These are phyloP conservation scores for Entoloma clypeatum DNA, from an alignment of 1,284 basidiomycete genomes.

Conservation along the genomic window DNA sequence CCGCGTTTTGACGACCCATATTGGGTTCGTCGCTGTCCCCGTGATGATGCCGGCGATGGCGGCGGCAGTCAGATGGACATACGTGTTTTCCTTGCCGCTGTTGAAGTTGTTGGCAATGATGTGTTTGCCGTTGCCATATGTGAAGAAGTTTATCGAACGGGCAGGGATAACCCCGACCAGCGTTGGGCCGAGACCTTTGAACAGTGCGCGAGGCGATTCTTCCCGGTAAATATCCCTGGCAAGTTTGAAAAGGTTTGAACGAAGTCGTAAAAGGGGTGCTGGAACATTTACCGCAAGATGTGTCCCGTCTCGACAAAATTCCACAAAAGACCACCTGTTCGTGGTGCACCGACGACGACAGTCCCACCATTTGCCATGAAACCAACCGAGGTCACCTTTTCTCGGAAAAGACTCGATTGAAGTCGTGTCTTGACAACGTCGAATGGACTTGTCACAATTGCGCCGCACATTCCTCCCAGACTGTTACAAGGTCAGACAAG, in stretches of 20 bases:
- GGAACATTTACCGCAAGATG: constrained; percentile 69
- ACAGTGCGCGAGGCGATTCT: constrained; percentile 88
- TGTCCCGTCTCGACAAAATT: constrained; percentile 95
- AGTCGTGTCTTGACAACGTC: constrained; percentile 98
- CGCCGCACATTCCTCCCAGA: constrained; percentile 96
- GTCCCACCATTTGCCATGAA: constrained; percentile 41
- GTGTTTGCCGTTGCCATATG: constrained; percentile 96
- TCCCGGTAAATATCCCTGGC: constrained; percentile 83
- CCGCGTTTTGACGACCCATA: constrained; percentile 98
- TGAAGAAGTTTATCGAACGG: constrained; percentile 96
- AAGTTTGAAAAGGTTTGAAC: not conserved
- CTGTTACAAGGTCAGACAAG: constrained; percentile 38
- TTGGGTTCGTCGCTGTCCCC: constrained; percentile 91
- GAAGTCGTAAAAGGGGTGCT: not conserved
- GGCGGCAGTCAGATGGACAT: constrained; percentile 85
- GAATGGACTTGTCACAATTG: constrained; percentile 94
- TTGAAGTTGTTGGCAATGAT: constrained; percentile 85
- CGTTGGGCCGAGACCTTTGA: constrained; percentile 93
- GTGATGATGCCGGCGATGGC: constrained; percentile 85
- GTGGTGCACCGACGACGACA: constrained; percentile 40
- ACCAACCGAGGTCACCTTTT: constrained; percentile 47
- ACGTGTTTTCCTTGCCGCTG: constrained; percentile 77
- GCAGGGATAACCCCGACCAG: constrained; percentile 95
- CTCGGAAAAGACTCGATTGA: constrained; percentile 85
- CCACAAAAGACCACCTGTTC: constrained; percentile 64